Conservation (phyloP, 2,329 filamentous ascomycete species). For the Pestalotiopsis fici region DNA sequence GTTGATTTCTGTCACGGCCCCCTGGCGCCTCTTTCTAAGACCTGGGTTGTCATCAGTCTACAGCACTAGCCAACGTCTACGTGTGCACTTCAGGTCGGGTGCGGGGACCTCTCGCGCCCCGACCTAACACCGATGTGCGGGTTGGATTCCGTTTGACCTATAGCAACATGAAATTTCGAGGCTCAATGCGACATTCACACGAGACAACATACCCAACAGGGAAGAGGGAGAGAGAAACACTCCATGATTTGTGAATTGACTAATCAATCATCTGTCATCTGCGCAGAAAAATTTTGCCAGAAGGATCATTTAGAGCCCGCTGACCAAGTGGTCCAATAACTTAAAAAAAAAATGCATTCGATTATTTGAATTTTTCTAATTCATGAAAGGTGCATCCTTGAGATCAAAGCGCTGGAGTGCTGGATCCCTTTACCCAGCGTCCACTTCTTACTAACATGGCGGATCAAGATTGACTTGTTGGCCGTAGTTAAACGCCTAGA, state of each 20-base stretch:
- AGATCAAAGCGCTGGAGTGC: neutral
- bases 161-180: neutral
- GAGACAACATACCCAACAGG: neutral
- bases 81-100: neutral
- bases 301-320: neutral
- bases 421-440: neutral
- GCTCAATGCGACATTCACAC: neutral
- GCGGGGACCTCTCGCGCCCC: slow-evolving; percentile 8
- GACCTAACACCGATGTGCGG: slow-evolving; percentile 2
- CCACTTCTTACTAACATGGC: neutral
- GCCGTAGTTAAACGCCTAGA: neutral
- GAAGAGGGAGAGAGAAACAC: neutral
- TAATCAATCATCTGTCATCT: neutral
- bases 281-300: neutral
- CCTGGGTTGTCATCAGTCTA: neutral
- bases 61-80: neutral
- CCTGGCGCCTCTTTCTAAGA: too few relatives aligned
- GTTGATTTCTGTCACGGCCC: too few relatives aligned
- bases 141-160: neutral
- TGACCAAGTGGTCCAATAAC: neutral
- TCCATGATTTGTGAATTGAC: too few relatives aligned
- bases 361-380: neutral
- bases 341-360: neutral
- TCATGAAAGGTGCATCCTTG: neutral
- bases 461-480: neutral